Evolutionary conservation across 768 basidiomycete genomes (phyloP), one percentile per base, ranked within the genome.

Genomic region (Mycena sanguinolenta): DNA sequence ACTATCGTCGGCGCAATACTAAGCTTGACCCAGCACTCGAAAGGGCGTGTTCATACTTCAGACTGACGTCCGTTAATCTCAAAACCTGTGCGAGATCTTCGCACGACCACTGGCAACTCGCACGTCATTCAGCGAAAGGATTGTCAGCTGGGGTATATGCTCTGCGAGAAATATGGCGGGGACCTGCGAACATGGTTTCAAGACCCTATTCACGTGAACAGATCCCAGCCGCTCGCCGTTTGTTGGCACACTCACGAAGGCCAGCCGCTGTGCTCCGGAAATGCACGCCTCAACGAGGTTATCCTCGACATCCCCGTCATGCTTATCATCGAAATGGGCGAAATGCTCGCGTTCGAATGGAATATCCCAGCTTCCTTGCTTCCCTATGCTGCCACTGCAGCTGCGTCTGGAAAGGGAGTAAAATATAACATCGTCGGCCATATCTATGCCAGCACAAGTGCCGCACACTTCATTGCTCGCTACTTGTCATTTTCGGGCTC

Each of bases 111-210:
- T 44, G 14, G 16, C 42, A 44, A 17, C 16, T 13, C 14, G 16
- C 8, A 17, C 16, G 19, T 44, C 16, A 44, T 16, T 6, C 19
- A 17, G 42, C 42, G 42, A 6, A 44, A 16, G 17, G 42, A 44
- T 13, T 44, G 42, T 17, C 42, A 44, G 42, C 16, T 44, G 16
- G 19, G 14, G 3, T 39, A 8, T 19, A 16, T 2, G 17, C 42
- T 44, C 13, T 44, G 44, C 32, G 46, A 25, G 30, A 27, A 39
- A 14, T 17, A 39, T 39, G 8, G 10, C 39, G 16, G 16, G 16
- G 44, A 66, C 17, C 38, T 65, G 17, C 25, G 23, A 38, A 70
- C 65, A 38, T 71, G 69, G 69, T 63, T 71, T 53, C 12, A n/a
- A 12, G 30, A 59, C n/a, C n/a, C n/a, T 57, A 50, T 53, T 21